Percentiles rank a stretch among this genome's conserved stretches.
Evolutionary conservation across 495 filamentous ascomycete species (phyloP).

Genomic region (Annulohypoxylon maeteangense): DNA sequence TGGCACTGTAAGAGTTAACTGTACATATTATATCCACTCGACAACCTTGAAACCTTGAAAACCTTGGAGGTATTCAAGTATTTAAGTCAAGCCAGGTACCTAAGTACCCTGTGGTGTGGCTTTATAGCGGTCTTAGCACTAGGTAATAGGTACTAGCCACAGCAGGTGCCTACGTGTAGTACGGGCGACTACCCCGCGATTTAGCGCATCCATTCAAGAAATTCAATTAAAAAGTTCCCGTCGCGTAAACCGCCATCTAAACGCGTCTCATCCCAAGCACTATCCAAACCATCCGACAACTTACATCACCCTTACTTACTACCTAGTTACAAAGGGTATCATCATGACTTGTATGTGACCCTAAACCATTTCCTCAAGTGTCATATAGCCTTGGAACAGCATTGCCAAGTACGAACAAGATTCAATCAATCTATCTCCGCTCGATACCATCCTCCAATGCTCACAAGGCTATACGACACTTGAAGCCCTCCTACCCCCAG

Average conservation of each 20-base stretch:
- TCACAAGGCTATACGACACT: not conserved
- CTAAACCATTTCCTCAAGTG: not conserved
- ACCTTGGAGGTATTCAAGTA: not conserved
- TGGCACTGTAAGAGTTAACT: not conserved
- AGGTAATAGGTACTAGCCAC: slow-evolving; percentile 19
- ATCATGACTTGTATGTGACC: slow-evolving; percentile 44
- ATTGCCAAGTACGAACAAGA: not conserved
- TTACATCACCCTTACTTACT: not conserved
- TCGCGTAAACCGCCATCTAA: slow-evolving; percentile 36
- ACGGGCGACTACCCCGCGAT: slow-evolving; percentile 35
- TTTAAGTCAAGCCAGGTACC: not conserved
- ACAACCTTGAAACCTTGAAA: not conserved
- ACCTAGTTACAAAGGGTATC: not conserved
- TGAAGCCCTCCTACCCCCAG: not conserved
- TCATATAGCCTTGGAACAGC: not conserved
- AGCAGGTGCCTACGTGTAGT: not conserved
- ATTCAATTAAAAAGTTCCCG: slow-evolving; percentile 37
- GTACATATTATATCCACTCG: not conserved
- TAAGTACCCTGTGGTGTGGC: not conserved
- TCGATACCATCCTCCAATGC: not conserved
- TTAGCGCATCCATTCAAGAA: slow-evolving; percentile 27
- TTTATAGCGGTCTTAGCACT: not conserved
- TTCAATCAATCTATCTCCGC: not conserved
- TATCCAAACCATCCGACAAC: not conserved
- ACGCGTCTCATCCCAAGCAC: slow-evolving; percentile 37